Percentiles rank a stretch among this genome's conserved stretches.
phyloP scores from a whole-genome alignment of 148 eudicot species.

The Vaccinium darrowii region DNA sequence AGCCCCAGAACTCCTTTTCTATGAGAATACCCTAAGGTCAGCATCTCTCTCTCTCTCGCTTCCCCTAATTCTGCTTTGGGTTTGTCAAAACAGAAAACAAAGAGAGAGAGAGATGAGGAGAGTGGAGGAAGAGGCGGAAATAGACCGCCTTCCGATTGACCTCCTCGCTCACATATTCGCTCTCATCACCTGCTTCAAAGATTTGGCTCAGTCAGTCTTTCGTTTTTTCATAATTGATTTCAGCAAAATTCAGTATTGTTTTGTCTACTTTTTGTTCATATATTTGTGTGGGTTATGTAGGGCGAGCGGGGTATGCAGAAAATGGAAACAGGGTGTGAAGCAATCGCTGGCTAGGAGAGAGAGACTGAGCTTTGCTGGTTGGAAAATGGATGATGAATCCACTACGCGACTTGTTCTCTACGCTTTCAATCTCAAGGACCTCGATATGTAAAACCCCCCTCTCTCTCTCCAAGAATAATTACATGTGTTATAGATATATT shows the following conservation, averaged over 20 bases:
- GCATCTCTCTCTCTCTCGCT: neutral
- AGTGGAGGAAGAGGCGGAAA: neutral
- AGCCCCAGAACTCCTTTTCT: neutral
- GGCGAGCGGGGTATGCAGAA: conserved; percentile 75
- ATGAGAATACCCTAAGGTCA: neutral
- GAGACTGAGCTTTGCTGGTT: conserved; percentile 73
- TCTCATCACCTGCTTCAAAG: conserved; percentile 1
- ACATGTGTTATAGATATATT: neutral
- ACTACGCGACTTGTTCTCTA: conserved; percentile 71
- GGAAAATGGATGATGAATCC: conserved; percentile 84
- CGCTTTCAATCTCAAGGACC: conserved; percentile 84
- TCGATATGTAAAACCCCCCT: conserved; percentile 62
- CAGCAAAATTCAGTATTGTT: neutral
- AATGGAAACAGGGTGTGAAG: conserved; percentile 87
- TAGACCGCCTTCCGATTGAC: conserved; percentile 9
- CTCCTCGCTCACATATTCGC: neutral
- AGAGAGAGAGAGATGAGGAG: conserved; percentile 1
- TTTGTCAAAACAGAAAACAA: neutral
- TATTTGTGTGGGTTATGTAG: conserved; percentile 25
- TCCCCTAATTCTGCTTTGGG: neutral
- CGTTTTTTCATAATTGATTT: neutral
- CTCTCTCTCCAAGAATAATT: neutral
- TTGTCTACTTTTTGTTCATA: neutral
- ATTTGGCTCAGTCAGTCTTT: neutral
- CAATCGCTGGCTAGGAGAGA: conserved; percentile 72